Conservation (phyloP, 2,329 filamentous ascomycete species). For the Neonectria punicea region DNA sequence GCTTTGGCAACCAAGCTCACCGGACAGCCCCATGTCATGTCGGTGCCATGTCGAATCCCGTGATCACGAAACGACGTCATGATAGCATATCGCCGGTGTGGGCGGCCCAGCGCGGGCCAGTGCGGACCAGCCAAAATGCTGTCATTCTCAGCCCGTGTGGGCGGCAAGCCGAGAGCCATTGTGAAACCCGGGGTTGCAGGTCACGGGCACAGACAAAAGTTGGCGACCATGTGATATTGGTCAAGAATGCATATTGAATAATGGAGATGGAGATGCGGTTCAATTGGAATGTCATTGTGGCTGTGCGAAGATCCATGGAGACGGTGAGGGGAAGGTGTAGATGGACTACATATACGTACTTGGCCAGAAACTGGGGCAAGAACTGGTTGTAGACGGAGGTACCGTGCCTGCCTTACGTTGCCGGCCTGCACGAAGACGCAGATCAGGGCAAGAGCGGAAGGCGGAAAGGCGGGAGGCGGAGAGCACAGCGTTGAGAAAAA, state of each 20-base stretch:
- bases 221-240: constrained; percentile 35
- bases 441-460: constrained; percentile 4
- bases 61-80: constrained; percentile 39
- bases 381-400: constrained; percentile 14
- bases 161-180: constrained; percentile 31
- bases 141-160: constrained; percentile 24
- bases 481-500: constrained; percentile 1
- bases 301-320: constrained; percentile 21
- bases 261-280: constrained; percentile 12
- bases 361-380: background rate
- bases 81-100: constrained; percentile 9
- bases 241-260: background rate
- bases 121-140: constrained; percentile 19
- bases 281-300: constrained; percentile 15
- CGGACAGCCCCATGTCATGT: constrained; percentile 22
- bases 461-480: constrained; percentile 28
- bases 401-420: constrained; percentile 14
- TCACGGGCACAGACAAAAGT: constrained; percentile 25
- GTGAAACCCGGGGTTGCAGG: constrained; percentile 40
- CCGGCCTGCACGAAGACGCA: constrained; percentile 5
- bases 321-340: background rate
- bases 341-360: background rate
- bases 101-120: constrained; percentile 5
- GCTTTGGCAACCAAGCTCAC: constrained; percentile 22
- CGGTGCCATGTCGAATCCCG: constrained; percentile 27